These are phyloP conservation scores for Speleostelium caveatum DNA, from an alignment of 78 protist species.

Conservation along the genomic window DNA sequence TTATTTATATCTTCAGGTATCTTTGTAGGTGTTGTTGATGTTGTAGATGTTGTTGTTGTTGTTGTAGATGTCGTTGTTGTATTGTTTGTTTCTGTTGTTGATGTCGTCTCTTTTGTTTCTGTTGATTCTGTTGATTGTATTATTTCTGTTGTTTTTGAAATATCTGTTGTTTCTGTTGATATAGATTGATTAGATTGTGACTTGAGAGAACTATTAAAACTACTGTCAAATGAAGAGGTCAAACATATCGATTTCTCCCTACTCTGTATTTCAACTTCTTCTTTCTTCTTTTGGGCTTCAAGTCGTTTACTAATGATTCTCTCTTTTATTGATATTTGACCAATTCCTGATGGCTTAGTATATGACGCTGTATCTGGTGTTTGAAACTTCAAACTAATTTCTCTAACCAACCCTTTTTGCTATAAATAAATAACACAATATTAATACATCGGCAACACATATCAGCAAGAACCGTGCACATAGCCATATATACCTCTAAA, in stretches of 20 bases:
- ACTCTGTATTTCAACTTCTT: conserved; percentile 1
- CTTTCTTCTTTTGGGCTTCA: conserved; percentile 23
- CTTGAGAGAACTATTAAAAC: no score
- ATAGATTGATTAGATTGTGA: no score
- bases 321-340: conserved; percentile 40
- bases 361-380: conserved; percentile 79
- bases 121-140: neutral
- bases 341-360: conserved; percentile 18
- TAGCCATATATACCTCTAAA: no score
- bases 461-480: no score
- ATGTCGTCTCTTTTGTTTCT: neutral
- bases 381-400: conserved; percentile 40
- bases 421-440: neutral
- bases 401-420: conserved; percentile 57
- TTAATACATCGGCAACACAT: neutral
- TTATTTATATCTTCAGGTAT: neutral
- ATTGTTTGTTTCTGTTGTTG: neutral
- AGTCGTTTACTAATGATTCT: conserved; percentile 6
- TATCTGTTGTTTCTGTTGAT: no score
- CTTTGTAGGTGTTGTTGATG: neutral
- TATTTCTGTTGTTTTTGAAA: neutral
- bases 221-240: no score
- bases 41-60: neutral
- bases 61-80: conserved; percentile 4
- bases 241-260: conserved; percentile 38